phyloP scores from a whole-genome alignment of 805 yeast species.

The Tetrapisispora fleetii region DNA sequence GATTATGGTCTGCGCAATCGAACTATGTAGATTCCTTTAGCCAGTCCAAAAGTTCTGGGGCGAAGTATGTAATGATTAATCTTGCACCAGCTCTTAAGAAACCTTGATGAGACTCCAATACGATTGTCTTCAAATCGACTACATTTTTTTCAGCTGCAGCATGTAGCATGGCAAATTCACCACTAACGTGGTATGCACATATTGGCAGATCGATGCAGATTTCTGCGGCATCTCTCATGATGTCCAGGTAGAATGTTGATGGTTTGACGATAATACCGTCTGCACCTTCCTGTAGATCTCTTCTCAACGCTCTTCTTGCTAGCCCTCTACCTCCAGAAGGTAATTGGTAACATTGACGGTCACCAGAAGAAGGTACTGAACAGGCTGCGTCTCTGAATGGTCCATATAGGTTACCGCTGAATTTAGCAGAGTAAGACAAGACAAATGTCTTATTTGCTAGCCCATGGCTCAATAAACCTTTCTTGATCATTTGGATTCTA shows the following conservation, averaged over 20 bases:
- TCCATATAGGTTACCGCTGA: conserved; percentile 83
- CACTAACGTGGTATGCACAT: conserved; percentile 93
- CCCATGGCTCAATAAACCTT: conserved; percentile 68
- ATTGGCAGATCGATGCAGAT: conserved; percentile 78
- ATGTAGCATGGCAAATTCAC: conserved; percentile 95
- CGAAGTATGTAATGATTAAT: conserved; percentile 80
- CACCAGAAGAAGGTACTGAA: conserved; percentile 80
- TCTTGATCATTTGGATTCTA: conserved; percentile 76
- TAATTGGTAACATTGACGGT: conserved; percentile 84
- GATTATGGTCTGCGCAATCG: neutral
- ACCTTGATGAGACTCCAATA: conserved; percentile 85
- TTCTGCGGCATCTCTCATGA: conserved; percentile 78
- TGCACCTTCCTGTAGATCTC: conserved; percentile 88
- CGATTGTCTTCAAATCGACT: conserved; percentile 66
- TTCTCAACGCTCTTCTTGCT: conserved; percentile 79
- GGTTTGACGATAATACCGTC: conserved; percentile 96
- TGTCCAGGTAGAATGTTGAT: conserved; percentile 86
- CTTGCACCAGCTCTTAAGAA: conserved; percentile 94
- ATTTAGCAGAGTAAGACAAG: conserved; percentile 91
- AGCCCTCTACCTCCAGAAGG: conserved; percentile 90
- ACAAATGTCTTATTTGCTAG: conserved; percentile 82
- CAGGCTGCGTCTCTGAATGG: conserved; percentile 98
- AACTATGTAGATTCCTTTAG: neutral
- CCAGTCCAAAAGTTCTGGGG: conserved; percentile 96
- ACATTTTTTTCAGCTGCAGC: conserved; percentile 97